A percentile compares a stretch with the other conserved stretches of the same genome.
Evolutionary conservation across 2,329 filamentous ascomycete species (phyloP).

Genomic region (Neoarthrinium moseri): DNA sequence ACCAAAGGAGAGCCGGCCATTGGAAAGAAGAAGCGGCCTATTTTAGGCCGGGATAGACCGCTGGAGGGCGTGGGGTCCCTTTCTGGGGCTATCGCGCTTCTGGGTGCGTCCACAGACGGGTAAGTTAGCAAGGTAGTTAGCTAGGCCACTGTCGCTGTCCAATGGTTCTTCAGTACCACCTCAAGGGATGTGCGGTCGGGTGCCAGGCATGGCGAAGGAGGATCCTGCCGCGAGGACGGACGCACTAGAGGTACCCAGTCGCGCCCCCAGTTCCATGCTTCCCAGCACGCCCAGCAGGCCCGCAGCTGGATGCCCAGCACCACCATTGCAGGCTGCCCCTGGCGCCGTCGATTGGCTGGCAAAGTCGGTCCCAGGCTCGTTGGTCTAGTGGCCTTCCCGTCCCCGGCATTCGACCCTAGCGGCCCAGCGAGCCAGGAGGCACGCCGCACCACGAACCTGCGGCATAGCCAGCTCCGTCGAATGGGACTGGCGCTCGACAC

Average conservation of each 20-base stretch:
- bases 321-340: neutral
- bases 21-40: neutral
- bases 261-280: no score
- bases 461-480: conserved; percentile 5
- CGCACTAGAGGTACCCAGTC: no score
- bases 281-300: no score
- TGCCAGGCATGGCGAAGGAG: no score
- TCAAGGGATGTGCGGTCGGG: neutral
- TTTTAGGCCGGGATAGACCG: neutral
- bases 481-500: neutral
- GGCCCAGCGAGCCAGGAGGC: conserved; percentile 4
- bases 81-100: conserved; percentile 1
- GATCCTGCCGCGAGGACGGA: no score
- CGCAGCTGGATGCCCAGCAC: no score
- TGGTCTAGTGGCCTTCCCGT: conserved; percentile 10
- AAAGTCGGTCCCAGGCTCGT: conserved; percentile 7
- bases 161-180: neutral
- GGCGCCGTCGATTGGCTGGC: conserved; percentile 2
- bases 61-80: neutral
- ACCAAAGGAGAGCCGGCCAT: no score
- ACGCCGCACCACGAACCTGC: neutral
- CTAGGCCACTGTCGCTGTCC: neutral
- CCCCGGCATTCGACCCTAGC: conserved; percentile 9
- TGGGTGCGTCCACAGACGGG: neutral
- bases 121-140: neutral